These are phyloP conservation scores for Pythium aristosporum DNA, from an alignment of 352 stramenopile genomes.

Conservation along the genomic window DNA sequence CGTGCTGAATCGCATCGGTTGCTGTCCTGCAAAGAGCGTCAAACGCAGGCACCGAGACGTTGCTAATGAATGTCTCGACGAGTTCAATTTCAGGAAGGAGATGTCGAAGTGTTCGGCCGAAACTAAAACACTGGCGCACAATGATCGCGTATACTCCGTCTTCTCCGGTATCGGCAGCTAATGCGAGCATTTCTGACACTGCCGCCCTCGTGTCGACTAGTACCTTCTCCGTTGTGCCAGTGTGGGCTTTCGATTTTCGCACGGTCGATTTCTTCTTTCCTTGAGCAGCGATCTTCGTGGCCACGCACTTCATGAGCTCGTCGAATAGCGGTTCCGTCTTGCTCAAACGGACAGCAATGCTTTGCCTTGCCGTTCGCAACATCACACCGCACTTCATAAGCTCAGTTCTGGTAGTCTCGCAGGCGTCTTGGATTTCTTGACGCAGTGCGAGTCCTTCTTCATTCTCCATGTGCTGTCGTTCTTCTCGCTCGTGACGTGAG, in stretches of 20 bases:
- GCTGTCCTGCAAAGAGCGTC: not conserved
- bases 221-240: not conserved
- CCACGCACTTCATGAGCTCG: constrained; percentile 1
- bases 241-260: constrained; percentile 6
- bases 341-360: not conserved
- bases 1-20: not conserved
- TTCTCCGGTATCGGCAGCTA: not conserved
- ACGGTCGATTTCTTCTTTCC: constrained; percentile 12
- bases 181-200: not conserved
- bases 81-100: constrained; percentile 1
- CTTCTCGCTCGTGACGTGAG: constrained; percentile 16
- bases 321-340: constrained; percentile 4
- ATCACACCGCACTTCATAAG: constrained; percentile 1
- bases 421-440: not conserved
- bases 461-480: constrained; percentile 13
- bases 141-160: constrained; percentile 2
- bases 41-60: not conserved
- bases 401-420: not conserved
- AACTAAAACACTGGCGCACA: constrained; percentile 1
- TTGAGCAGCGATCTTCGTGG: not conserved
- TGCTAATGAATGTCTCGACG: not conserved
- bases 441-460: constrained; percentile 17
- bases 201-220: not conserved
- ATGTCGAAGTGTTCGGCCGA: constrained; percentile 6
- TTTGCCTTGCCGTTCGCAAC: not conserved